Base-by-base conservation (phyloP, 129 eudicot species). In the Kitagawia praeruptora region DNA sequence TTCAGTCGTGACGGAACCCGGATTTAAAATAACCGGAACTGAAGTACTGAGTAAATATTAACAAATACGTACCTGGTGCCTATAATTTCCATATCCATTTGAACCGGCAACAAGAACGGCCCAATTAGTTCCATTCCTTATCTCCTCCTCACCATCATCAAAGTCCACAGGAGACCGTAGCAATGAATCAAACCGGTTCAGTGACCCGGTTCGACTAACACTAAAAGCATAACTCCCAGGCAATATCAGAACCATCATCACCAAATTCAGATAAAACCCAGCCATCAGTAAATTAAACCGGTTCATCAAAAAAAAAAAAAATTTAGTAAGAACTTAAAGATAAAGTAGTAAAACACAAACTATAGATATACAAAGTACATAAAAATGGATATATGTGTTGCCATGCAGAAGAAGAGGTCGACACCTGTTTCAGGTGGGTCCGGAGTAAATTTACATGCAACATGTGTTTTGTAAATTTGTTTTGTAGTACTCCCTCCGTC, bases 51-150 rank as follows among this genome's bases (percentile, higher is more conserved):
- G n/a, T n/a, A n/a, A n/a, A n/a, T n/a, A n/a, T n/a, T n/a, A n/a
- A n/a, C n/a, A n/a, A n/a, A n/a, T n/a, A n/a, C n/a, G n/a, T 61
- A 93, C 98, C 91, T 93, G 98, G 81, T 93, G 98, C 53, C 98
- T 84, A 79, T 93, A 91, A 78, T 93, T 91, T 28, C 79, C 87
- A 45, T 48, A 93, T 3, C 90, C 91, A 1, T 75, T 83, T 8
- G 98, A 93, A 81, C 97, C 95, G 9, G 98, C 98, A 37, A 93
- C 92, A 70, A 93, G 93, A 90, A 93, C 94, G 5, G 98, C 98
- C 98, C 98, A 93, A 61, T 74, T 81, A 11, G 88, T 89, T 76
- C 89, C 70, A 21, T 74, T 78, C 37, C 37, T 71, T 4, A 78
- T 74, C 39, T 38, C 80, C 51, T 75, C 15, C 1, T 40, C 82